Evolutionary conservation across 331 rosid species (phyloP).

Genomic region (Ulmus americana): DNA sequence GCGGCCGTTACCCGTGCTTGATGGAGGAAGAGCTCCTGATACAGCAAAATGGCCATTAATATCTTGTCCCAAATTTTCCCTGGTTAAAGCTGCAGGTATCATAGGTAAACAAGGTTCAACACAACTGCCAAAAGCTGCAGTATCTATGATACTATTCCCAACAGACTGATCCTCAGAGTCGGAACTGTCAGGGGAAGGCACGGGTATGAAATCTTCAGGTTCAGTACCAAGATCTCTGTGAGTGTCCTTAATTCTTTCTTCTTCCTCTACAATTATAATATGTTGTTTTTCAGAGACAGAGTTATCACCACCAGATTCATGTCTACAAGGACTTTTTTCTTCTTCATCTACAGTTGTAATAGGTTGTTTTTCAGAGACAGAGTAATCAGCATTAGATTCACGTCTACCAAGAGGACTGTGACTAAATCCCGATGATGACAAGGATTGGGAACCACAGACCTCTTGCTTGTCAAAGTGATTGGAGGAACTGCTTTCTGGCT

Average conservation of each 20-base stretch:
- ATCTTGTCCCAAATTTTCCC: background rate
- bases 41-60: background rate
- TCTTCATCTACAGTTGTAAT: background rate
- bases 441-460: background rate
- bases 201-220: conserved; percentile 14
- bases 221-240: background rate
- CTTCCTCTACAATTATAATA: background rate
- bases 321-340: background rate
- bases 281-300: background rate
- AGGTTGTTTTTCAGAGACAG: background rate
- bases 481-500: background rate
- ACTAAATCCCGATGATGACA: background rate
- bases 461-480: background rate
- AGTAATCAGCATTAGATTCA: background rate
- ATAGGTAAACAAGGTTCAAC: background rate
- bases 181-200: background rate
- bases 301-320: background rate
- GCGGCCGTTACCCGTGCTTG: background rate
- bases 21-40: background rate
- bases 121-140: background rate
- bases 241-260: background rate
- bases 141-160: background rate
- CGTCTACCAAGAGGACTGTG: background rate
- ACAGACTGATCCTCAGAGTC: background rate
- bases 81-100: background rate